Base-by-base conservation (phyloP, 495 filamentous ascomycete species). In the Podospora sp. region DNA sequence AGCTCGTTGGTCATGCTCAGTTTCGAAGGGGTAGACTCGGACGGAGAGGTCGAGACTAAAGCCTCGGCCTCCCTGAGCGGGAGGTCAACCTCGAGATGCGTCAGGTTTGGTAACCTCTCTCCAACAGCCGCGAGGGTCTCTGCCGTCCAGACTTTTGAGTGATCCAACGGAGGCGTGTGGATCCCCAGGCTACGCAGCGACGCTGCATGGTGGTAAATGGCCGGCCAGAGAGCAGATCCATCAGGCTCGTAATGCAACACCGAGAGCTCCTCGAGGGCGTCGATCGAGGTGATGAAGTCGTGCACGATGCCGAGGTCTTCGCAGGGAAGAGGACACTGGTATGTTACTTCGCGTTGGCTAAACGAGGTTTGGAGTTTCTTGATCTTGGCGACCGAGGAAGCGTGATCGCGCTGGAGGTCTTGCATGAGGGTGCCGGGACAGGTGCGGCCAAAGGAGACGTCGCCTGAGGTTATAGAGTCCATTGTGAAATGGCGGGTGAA, bases 341-440 rank as follows among this genome's bases (percentile, higher is more conserved):
- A 33, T 6, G 52, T 16, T n/a, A 58, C 27, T 9, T 53, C 25
- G 50, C 20, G 2, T 18, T 12, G 33, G 53, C 52, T 59, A 24
- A 51, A 53, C 0, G 66, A 59, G 0, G 55, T 53, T 36, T 68
- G 66, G 24, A 68, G 40, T 20, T 52, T 68, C n/a, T 59, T 63
- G 60, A 68, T 64, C 26, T 63, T 64, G 29, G 22, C 27, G 40
- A 68, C 66, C 0, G 33, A 18, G 4, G 49, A 29, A 16, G 52
- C 20, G 6, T 52, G 1, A 26, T 64, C 40, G 16, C 35, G 60
- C 1, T 29, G 66, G 0, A 68, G 55, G n/a, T 60, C 33, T 35
- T 64, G 60, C 66, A 68, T 68, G 33, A 68, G 18, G 1, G 52
- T 29, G n/a, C 66, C 66, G n/a, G 66, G 66, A 40, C 66, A 68